phyloP scores from a whole-genome alignment of 495 filamentous ascomycete species.

The Pyrenopolyporus hunteri region DNA sequence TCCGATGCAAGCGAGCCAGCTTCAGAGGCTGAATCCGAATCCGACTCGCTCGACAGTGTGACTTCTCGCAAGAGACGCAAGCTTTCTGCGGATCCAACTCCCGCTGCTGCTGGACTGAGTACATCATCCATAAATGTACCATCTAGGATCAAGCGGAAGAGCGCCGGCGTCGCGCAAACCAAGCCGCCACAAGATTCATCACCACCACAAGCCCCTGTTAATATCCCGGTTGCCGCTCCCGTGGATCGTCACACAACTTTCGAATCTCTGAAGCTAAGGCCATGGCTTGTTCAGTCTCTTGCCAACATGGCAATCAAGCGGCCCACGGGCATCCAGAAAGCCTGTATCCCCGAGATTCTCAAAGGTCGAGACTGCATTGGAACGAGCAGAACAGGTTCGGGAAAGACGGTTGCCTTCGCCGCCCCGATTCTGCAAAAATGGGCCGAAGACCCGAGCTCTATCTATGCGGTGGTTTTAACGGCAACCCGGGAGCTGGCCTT shows the following conservation, averaged over 20 bases:
- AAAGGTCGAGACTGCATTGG: slow-evolving; percentile 93
- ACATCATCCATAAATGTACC: slow-evolving; percentile 49
- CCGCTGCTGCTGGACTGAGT: slow-evolving; percentile 14
- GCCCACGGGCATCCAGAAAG: slow-evolving; percentile 90
- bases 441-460: slow-evolving; percentile 88
- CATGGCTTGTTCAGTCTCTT: slow-evolving; percentile 89
- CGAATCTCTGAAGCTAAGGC: slow-evolving; percentile 72
- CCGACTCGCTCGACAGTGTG: slow-evolving; percentile 55
- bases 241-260: slow-evolving; percentile 68
- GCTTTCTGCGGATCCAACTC: slow-evolving; percentile 41
- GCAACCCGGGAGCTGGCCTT: slow-evolving; percentile 92
- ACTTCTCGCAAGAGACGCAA: slow-evolving; percentile 57
- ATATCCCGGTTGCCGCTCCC: slow-evolving; percentile 41
- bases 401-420: slow-evolving; percentile 97
- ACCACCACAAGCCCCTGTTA: slow-evolving; percentile 32
- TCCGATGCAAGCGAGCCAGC: slow-evolving; percentile 21
- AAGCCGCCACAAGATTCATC: slow-evolving; percentile 5
- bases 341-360: slow-evolving; percentile 88
- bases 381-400: slow-evolving; percentile 92
- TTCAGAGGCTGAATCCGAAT: slow-evolving; percentile 43
- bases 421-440: slow-evolving; percentile 92
- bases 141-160: slow-evolving; percentile 55
- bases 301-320: slow-evolving; percentile 84
- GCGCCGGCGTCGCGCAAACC: slow-evolving; percentile 20
- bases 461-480: slow-evolving; percentile 88